A percentile compares a stretch with the other conserved stretches of the same genome.
phyloP scores from a whole-genome alignment of 805 yeast species.

The Candida xiaguanensis region DNA sequence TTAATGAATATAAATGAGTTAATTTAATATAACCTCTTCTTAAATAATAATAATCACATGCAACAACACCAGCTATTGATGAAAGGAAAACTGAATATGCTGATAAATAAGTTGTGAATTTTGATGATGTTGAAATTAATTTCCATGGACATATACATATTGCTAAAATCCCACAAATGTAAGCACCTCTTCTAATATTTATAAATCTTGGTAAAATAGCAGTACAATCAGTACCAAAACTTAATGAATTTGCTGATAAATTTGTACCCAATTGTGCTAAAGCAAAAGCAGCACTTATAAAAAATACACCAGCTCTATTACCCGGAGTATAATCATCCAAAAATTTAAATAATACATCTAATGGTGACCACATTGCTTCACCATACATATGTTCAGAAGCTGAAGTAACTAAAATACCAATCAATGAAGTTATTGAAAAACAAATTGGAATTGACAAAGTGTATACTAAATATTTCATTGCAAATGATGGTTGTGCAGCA shows the following conservation, averaged over 20 bases:
- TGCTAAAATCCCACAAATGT: conserved; percentile 38
- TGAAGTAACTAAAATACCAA: conserved; percentile 82
- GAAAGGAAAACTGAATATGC: conserved; percentile 43
- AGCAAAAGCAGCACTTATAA: conserved; percentile 36
- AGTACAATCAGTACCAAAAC: conserved; percentile 41
- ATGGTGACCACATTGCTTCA: conserved; percentile 77
- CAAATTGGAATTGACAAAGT: conserved; percentile 70
- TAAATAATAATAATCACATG: conserved; percentile 47
- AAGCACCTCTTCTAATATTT: conserved; percentile 40
- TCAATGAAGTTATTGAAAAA: conserved; percentile 75
- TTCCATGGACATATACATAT: conserved; percentile 42
- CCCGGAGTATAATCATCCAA: conserved; percentile 42
- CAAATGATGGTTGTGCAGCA: conserved; percentile 47
- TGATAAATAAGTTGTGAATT: conserved; percentile 40
- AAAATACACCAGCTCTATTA: conserved; percentile 41
- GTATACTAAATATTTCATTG: conserved; percentile 38
- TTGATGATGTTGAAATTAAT: conserved; percentile 34
- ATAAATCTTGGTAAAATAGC: conserved; percentile 37
- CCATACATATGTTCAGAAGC: conserved; percentile 69
- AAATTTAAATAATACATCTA: conserved; percentile 67
- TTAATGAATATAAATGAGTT: conserved; percentile 57
- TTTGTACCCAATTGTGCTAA: conserved; percentile 42
- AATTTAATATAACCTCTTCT: conserved; percentile 68
- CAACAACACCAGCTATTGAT: conserved; percentile 41
- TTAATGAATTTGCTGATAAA: conserved; percentile 39